Evolutionary conservation across 306 rosid genomes (phyloP).

Genomic region (Elaeagnus macrophylla): DNA sequence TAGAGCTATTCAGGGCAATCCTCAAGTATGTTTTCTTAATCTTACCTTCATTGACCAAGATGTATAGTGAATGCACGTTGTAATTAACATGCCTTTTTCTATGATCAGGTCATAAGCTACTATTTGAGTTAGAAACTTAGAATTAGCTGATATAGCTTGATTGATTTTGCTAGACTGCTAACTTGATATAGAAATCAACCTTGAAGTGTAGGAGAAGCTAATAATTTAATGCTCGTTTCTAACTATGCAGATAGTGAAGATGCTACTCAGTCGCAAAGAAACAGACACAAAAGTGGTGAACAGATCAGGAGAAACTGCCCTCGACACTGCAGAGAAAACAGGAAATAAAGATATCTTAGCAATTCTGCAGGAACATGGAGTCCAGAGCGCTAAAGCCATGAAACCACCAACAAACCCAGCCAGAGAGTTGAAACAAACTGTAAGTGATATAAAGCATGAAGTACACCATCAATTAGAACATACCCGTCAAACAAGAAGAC

Average conservation of each 20-base stretch:
- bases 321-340: slow-evolving; percentile 85
- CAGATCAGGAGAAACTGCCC: slow-evolving; percentile 64
- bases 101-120: background rate
- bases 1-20: background rate
- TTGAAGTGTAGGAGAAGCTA: background rate
- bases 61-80: background rate
- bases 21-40: background rate
- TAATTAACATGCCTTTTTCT: too few species aligned
- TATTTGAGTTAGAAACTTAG: background rate
- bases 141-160: too few species aligned
- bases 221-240: background rate
- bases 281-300: slow-evolving; percentile 43
- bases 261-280: slow-evolving; percentile 47
- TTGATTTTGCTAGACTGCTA: too few species aligned
- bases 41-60: slow-evolving; percentile 15
- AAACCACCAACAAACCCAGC: slow-evolving; percentile 55
- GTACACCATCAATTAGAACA: slow-evolving; percentile 90
- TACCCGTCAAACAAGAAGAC: slow-evolving; percentile 86
- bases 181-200: too few species aligned
- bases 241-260: slow-evolving; percentile 57
- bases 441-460: slow-evolving; percentile 90
- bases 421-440: slow-evolving; percentile 82
- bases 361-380: slow-evolving; percentile 56
- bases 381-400: slow-evolving; percentile 52
- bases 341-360: slow-evolving; percentile 36